Conservation (phyloP, 225 moss, liverwort and hornwort genomes). For the Climacium dendroides region DNA sequence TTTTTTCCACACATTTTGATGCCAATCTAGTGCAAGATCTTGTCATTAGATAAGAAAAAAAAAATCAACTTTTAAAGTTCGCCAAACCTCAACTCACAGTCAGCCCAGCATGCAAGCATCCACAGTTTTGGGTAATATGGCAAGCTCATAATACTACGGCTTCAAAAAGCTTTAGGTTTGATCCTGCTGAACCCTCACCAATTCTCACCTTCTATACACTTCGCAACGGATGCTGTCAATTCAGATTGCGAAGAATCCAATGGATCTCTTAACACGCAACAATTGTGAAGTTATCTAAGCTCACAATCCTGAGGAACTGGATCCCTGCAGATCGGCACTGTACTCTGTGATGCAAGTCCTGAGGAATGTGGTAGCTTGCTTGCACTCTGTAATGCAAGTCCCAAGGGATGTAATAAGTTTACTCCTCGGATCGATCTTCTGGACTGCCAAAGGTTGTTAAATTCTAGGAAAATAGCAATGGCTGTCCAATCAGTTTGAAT, state of each 20-base stretch:
- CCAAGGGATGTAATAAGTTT: not conserved
- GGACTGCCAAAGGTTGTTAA: not conserved
- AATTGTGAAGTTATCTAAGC: not conserved
- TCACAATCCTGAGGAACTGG: not conserved
- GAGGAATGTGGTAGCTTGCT: not conserved
- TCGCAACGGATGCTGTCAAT: not conserved
- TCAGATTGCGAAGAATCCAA: not conserved
- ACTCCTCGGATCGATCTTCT: not conserved
- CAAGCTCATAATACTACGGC: not conserved
- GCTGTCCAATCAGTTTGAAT: not conserved
- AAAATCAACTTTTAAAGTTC: not conserved
- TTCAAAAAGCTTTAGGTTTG: not conserved
- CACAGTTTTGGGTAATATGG: too few species aligned
- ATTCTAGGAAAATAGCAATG: not conserved
- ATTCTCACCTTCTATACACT: not conserved
- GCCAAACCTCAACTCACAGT: not conserved
- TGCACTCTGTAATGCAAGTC: not conserved
- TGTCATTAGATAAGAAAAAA: too few species aligned
- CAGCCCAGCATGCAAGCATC: not conserved
- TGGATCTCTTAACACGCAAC: not conserved
- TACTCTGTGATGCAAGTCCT: not conserved
- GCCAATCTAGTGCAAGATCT: too few species aligned
- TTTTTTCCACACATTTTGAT: rapidly evolving
- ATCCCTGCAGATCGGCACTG: not conserved
- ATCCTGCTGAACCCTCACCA: not conserved